These are phyloP conservation scores for Lasiosphaeriaceae sp. DNA, from an alignment of 495 filamentous ascomycete genomes.

Conservation along the genomic window DNA sequence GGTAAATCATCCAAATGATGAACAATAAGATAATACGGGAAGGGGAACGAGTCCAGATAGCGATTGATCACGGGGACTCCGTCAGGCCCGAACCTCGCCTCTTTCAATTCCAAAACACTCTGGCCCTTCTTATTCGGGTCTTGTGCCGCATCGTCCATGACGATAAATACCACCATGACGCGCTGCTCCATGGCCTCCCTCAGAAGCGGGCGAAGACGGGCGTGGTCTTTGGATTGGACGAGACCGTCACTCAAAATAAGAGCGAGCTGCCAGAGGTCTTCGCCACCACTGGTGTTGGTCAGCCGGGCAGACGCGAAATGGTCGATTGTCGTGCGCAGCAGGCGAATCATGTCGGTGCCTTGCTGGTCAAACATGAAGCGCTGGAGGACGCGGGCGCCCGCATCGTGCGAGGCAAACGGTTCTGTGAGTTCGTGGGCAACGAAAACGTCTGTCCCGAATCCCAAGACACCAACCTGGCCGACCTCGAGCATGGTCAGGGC, in stretches of 20 bases:
- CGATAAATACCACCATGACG: constrained; percentile 97
- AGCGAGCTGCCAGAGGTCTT: constrained; percentile 94
- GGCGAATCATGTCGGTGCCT: constrained; percentile 74
- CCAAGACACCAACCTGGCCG: constrained; percentile 82
- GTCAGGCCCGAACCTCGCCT: constrained; percentile 71
- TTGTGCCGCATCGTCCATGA: constrained; percentile 72
- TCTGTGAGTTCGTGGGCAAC: constrained; percentile 85
- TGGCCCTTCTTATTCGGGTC: constrained; percentile 31
- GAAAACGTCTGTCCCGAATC: constrained; percentile 82
- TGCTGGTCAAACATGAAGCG: constrained; percentile 82
- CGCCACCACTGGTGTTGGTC: constrained; percentile 53
- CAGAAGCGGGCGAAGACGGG: constrained; percentile 73
- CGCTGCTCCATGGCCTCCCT: constrained; percentile 84
- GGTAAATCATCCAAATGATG: constrained; percentile 88
- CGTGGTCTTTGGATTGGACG: constrained; percentile 73
- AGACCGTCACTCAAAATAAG: constrained; percentile 92
- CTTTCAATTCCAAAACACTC: constrained; percentile 73
- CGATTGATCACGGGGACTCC: constrained; percentile 65
- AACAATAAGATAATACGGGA: constrained; percentile 92
- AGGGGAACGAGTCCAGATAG: constrained; percentile 94
- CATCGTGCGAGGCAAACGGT: constrained; percentile 72
- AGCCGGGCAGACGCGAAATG: constrained; percentile 73
- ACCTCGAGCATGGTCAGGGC: constrained; percentile 86
- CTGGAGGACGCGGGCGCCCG: constrained; percentile 76
- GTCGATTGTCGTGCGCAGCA: constrained; percentile 71